phyloP scores from a whole-genome alignment of 768 basidiomycete species.

The Udeniomyces megalosporus region DNA sequence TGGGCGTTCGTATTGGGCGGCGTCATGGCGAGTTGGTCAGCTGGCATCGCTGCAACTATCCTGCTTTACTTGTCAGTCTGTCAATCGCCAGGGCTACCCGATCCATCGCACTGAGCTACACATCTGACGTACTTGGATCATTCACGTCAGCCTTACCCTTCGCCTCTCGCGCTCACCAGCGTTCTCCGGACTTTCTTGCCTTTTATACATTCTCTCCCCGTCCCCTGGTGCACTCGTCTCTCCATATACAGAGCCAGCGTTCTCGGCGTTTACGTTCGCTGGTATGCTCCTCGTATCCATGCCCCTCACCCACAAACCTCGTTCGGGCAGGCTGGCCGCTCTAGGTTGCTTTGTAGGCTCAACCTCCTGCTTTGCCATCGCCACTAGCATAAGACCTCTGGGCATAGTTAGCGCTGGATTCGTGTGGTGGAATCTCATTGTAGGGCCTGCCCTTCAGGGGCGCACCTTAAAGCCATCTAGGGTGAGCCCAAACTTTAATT shows the following conservation, averaged over 20 bases:
- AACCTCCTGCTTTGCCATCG: slow-evolving; percentile 17
- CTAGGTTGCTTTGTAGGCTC: not conserved
- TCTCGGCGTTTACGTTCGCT: slow-evolving; percentile 60
- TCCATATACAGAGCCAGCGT: slow-evolving; percentile 72
- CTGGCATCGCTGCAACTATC: slow-evolving; percentile 20
- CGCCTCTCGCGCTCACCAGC: slow-evolving; percentile 41
- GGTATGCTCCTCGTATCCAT: slow-evolving; percentile 33
- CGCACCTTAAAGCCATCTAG: not conserved
- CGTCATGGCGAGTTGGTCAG: slow-evolving; percentile 17
- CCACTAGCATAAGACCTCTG: slow-evolving; percentile 22
- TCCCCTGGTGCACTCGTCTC: slow-evolving; percentile 60
- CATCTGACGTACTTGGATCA: slow-evolving; percentile 19
- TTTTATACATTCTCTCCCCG: slow-evolving; percentile 61
- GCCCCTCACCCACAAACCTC: slow-evolving; percentile 9
- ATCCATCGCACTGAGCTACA: no score
- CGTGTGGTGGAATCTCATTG: slow-evolving; percentile 16
- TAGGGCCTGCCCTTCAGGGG: no score
- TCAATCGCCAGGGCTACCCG: slow-evolving; percentile 22
- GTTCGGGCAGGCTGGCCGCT: not conserved
- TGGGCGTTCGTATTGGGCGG: slow-evolving; percentile 20
- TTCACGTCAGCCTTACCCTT: slow-evolving; percentile 42
- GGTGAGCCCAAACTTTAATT: not conserved
- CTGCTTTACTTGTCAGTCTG: slow-evolving; percentile 29
- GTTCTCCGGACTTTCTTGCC: slow-evolving; percentile 45
- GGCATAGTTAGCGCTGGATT: slow-evolving; percentile 22